phyloP scores from a whole-genome alignment of 1,284 basidiomycete species.

The Mycena sp. region DNA sequence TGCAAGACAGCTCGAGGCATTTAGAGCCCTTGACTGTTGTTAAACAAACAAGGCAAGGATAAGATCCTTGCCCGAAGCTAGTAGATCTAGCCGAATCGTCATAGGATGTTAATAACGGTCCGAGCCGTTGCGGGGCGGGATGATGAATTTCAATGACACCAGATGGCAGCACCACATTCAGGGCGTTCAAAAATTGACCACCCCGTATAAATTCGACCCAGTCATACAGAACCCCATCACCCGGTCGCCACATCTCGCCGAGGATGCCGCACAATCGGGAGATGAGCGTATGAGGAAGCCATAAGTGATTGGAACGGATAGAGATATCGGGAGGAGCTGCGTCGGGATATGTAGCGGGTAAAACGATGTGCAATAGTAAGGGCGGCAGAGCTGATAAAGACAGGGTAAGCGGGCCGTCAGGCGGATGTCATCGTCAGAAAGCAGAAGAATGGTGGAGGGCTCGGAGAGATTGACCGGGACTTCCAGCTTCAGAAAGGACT shows the following conservation, averaged over 20 bases:
- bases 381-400: slow-evolving; percentile 65
- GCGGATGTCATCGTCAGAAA: slow-evolving; percentile 43
- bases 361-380: slow-evolving; percentile 61
- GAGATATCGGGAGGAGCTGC: slow-evolving; percentile 59
- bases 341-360: slow-evolving; percentile 69
- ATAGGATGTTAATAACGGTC: slow-evolving; percentile 55
- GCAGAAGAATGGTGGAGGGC: slow-evolving; percentile 45
- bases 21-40: slow-evolving; percentile 71
- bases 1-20: slow-evolving; percentile 72
- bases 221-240: slow-evolving; percentile 68
- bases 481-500: slow-evolving; percentile 59
- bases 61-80: slow-evolving; percentile 68
- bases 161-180: slow-evolving; percentile 32
- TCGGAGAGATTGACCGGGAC: slow-evolving; percentile 68
- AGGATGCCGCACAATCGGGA: slow-evolving; percentile 52
- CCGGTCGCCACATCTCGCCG: slow-evolving; percentile 64
- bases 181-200: slow-evolving; percentile 63
- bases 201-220: slow-evolving; percentile 78
- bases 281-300: slow-evolving; percentile 55
- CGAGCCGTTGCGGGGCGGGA: slow-evolving; percentile 44
- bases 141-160: slow-evolving; percentile 23
- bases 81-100: slow-evolving; percentile 55
- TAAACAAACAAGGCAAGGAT: slow-evolving; percentile 78
- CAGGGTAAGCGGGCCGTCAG: slow-evolving; percentile 32
- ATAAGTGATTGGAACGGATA: slow-evolving; percentile 57